Evolutionary conservation across 106 monocot species (phyloP).

Genomic region (Agapanthus africanus): DNA sequence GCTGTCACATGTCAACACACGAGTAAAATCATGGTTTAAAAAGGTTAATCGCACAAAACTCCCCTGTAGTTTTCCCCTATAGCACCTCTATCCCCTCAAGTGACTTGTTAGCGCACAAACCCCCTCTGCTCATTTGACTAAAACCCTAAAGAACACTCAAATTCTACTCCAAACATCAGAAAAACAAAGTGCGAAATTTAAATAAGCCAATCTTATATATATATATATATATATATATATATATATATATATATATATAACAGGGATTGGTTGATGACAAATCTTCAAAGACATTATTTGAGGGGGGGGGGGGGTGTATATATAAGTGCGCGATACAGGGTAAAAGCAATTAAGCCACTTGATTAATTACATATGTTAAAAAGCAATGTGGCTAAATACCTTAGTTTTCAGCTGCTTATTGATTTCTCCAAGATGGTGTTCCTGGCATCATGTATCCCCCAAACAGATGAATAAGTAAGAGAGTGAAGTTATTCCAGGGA

Average conservation of each 20-base stretch:
- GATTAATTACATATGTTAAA: not conserved
- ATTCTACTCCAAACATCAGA: not conserved
- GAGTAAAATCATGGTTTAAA: too few species aligned
- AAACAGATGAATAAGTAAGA: not conserved
- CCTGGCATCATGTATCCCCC: conserved; percentile 9
- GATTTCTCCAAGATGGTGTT: conserved; percentile 35
- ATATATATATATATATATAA: not conserved
- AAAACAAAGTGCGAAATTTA: not conserved
- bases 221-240: too few species aligned
- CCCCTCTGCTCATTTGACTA: too few species aligned
- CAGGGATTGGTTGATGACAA: not conserved
- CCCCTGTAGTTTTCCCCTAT: too few species aligned
- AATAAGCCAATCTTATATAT: not conserved
- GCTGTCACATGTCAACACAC: conserved; percentile 14
- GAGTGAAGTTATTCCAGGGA: not conserved
- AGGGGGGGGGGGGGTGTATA: too few species aligned
- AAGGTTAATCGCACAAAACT: too few species aligned
- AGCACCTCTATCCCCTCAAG: too few species aligned
- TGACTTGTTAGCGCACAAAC: too few species aligned
- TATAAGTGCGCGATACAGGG: too few species aligned
- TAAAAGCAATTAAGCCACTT: too few species aligned
- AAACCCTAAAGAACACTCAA: too few species aligned
- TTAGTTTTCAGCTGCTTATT: conserved; percentile 35
- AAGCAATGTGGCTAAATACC: conserved; percentile 7
- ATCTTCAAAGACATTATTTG: not conserved